Percentiles rank a stretch among this genome's conserved stretches.
Conservation (phyloP, 768 basidiomycete genomes). For the Lentinula sp. region DNA sequence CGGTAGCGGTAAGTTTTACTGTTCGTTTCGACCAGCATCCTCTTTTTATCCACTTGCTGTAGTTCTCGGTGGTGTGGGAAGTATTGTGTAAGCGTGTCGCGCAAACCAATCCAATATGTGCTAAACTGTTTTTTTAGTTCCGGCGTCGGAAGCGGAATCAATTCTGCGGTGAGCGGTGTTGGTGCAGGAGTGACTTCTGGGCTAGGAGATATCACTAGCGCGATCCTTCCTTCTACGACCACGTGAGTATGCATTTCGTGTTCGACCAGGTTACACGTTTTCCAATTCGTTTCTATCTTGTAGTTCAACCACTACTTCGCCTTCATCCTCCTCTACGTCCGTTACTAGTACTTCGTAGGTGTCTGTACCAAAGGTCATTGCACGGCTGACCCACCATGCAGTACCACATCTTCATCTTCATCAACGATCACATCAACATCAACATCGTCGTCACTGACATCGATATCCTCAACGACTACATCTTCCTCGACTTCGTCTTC, state of each 20-base stretch:
- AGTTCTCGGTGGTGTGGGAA: conserved; percentile 5
- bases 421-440: not conserved
- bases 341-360: not conserved
- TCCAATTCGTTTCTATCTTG: not conserved
- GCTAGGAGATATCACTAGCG: conserved; percentile 2
- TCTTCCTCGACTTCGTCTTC: not conserved
- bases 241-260: not conserved
- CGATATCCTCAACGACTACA: not conserved
- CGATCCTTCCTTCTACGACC: not conserved
- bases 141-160: not conserved
- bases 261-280: not conserved
- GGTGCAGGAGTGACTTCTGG: conserved; percentile 5
- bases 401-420: not conserved
- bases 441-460: not conserved
- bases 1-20: not conserved
- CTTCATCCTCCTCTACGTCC: not conserved
- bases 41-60: not conserved
- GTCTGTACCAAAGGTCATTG: not conserved
- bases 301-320: not conserved
- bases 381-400: not conserved
- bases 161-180: not conserved
- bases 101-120: not conserved
- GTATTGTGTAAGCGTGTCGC: not conserved
- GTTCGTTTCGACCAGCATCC: not conserved
- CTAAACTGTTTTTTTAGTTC: not conserved